Evolutionary conservation across 1,139 yeast species (phyloP), one percentile per base, ranked within the genome.

Genomic region (Wickerhamomyces sp.): DNA sequence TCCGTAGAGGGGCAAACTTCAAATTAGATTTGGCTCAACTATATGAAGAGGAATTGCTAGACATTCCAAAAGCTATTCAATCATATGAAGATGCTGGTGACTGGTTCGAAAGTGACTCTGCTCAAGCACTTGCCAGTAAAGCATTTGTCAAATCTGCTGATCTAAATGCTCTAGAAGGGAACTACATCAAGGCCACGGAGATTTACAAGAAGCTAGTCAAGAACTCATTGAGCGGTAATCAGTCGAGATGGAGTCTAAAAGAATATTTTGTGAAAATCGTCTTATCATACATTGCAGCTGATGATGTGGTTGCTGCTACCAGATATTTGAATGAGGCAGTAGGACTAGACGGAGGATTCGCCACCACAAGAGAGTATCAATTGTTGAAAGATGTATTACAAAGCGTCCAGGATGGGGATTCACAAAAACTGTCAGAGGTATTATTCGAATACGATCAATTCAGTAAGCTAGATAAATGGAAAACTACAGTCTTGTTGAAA

Each of bases 51-150:
- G 84, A 81, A 39, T 70, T 86, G 34, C 76, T 77, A 45, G 95
- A 91, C 60, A 65, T 69, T 27, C 71, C 74, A 15, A 77, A 77
- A 54, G 97, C 99, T 4, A 75, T 85, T 45, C 73, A 75, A 48
- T 80, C 93, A 30, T 93, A 86, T 64, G 95, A 90, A 61, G 87
- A 85, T 58, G 97, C 99, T 6, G 97, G 96, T 37, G 98, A 94
- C 61, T 93, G 96, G 88, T 90, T 86, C 63, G 79, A 81, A 49
- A 90, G 94, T 51, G 99, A 93, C 67, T 93, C 89, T 50, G 98
- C 99, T 0, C 86, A 84, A 54, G 95, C 97, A 9, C 59, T 93
- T 49, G 81, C 96, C 32, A 90, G 83, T 67, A 93, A 93, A 68
- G 90, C 95, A 27, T 87, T 77, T 57, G 71, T 91, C 57, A 89